Percentiles rank a stretch among this genome's conserved stretches.
phyloP scores from a whole-genome alignment of 2,329 filamentous ascomycete genomes.

The Pseudogymnoascus sp. region DNA sequence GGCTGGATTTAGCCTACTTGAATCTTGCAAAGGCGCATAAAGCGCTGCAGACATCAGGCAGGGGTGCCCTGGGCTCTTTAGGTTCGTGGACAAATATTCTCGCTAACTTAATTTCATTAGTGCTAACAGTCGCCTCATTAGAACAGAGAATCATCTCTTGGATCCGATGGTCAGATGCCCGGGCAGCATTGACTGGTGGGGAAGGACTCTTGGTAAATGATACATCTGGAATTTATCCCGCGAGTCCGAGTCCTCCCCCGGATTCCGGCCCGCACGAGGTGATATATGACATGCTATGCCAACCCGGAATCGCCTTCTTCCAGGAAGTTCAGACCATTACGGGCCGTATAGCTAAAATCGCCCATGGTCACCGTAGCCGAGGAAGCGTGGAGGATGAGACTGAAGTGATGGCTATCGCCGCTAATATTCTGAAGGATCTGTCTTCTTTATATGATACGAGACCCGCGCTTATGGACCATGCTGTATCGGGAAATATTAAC shows the following conservation, averaged over 20 bases:
- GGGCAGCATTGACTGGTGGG: neutral
- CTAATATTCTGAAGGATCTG: constrained; percentile 41
- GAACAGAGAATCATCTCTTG: constrained; percentile 3
- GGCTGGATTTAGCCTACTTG: constrained; percentile 4
- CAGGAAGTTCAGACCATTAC: constrained; percentile 49
- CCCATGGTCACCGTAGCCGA: constrained; percentile 45
- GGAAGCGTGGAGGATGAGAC: constrained; percentile 49
- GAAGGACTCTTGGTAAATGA: constrained; percentile 6
- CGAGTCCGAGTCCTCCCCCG: neutral
- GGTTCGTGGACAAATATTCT: neutral
- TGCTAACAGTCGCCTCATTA: neutral
- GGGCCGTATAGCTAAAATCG: constrained; percentile 45
- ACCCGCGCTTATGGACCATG: constrained; percentile 46
- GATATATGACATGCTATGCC: constrained; percentile 44
- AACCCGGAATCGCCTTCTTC: constrained; percentile 45
- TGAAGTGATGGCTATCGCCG: constrained; percentile 45
- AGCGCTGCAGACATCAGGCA: constrained; percentile 1
- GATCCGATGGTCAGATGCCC: constrained; percentile 4
- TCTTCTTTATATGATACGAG: constrained; percentile 40
- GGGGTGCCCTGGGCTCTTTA: constrained; percentile 4
- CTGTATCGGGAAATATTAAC: constrained; percentile 41
- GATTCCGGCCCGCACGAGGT: constrained; percentile 32
- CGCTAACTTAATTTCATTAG: neutral
- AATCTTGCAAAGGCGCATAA: constrained; percentile 7
- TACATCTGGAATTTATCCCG: neutral